These are phyloP conservation scores for Mucor irregularis DNA, from an alignment of 371 early-diverging fungal genomes.

Conservation along the genomic window DNA sequence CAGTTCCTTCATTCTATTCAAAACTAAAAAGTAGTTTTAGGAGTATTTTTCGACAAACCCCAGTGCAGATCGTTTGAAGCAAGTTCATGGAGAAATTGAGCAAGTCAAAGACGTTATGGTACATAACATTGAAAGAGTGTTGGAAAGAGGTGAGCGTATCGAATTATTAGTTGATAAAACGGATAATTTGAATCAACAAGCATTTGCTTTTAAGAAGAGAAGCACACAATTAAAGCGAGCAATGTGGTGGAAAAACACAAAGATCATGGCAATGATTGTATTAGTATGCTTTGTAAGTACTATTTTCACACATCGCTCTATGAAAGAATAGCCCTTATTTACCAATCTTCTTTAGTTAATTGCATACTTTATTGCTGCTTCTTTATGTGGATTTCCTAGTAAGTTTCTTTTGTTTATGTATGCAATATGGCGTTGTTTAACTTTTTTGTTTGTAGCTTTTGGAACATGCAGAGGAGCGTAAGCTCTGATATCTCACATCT, in stretches of 20 bases:
- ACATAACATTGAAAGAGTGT: slow-evolving; percentile 81
- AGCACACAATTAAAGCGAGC: slow-evolving; percentile 83
- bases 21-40: neutral
- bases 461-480: slow-evolving; percentile 25
- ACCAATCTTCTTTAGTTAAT: slow-evolving; percentile 47
- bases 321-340: neutral
- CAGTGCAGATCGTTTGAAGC: slow-evolving; percentile 74
- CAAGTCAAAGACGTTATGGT: slow-evolving; percentile 95
- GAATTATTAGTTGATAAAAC: slow-evolving; percentile 92
- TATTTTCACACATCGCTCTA: neutral
- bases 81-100: slow-evolving; percentile 89
- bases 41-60: slow-evolving; percentile 77
- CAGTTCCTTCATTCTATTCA: neutral
- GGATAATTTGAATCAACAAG: slow-evolving; percentile 82
- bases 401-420: slow-evolving; percentile 6
- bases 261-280: slow-evolving; percentile 72
- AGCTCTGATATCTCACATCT: neutral
- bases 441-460: slow-evolving; percentile 23
- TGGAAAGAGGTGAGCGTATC: slow-evolving; percentile 91
- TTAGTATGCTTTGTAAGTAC: slow-evolving; percentile 67
- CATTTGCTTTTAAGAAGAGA: slow-evolving; percentile 88
- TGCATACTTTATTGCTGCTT: slow-evolving; percentile 65
- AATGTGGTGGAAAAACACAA: slow-evolving; percentile 95
- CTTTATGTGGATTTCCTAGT: slow-evolving; percentile 81
- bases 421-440: neutral